phyloP scores from a whole-genome alignment of 495 filamentous ascomycete species.

The Daldinia vernicosa region DNA sequence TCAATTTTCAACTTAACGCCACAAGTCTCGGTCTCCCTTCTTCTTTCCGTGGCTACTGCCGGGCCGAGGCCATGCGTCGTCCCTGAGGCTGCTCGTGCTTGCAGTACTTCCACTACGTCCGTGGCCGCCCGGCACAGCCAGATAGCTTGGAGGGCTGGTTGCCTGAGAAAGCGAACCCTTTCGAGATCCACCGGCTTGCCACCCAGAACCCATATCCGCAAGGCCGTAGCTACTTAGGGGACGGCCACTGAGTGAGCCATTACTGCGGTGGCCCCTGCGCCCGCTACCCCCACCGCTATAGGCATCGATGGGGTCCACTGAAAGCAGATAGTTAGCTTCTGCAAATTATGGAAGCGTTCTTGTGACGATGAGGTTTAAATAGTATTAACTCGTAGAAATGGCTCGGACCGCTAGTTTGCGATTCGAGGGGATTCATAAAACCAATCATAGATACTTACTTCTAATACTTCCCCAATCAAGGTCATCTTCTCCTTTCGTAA shows the following conservation, averaged over 20 bases:
- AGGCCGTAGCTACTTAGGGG: slow-evolving; percentile 63
- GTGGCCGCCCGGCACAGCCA: slow-evolving; percentile 71
- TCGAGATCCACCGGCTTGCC: slow-evolving; percentile 55
- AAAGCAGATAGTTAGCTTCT: slow-evolving; percentile 5
- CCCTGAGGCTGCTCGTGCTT: slow-evolving; percentile 31
- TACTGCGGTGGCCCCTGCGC: slow-evolving; percentile 34
- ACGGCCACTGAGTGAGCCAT: slow-evolving; percentile 42
- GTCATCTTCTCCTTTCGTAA: slow-evolving; percentile 85
- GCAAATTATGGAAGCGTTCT: neutral
- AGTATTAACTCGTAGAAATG: neutral
- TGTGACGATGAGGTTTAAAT: neutral
- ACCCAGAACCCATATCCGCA: slow-evolving; percentile 51
- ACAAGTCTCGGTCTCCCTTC: slow-evolving; percentile 57
- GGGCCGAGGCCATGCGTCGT: slow-evolving; percentile 56
- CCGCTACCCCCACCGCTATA: slow-evolving; percentile 30
- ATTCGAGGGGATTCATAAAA: neutral
- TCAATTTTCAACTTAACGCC: slow-evolving; percentile 46
- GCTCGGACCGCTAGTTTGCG: neutral
- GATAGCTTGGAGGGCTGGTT: slow-evolving; percentile 81
- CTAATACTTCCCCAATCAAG: slow-evolving; percentile 81
- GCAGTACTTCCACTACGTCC: slow-evolving; percentile 22
- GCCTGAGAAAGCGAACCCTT: slow-evolving; percentile 62
- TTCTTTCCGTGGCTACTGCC: slow-evolving; percentile 51
- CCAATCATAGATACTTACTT: slow-evolving; percentile 26
- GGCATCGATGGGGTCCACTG: slow-evolving; percentile 49